A percentile compares a stretch with the other conserved stretches of the same genome.
Conservation (phyloP, 805 yeast species). For the Candida jianshihensis region DNA sequence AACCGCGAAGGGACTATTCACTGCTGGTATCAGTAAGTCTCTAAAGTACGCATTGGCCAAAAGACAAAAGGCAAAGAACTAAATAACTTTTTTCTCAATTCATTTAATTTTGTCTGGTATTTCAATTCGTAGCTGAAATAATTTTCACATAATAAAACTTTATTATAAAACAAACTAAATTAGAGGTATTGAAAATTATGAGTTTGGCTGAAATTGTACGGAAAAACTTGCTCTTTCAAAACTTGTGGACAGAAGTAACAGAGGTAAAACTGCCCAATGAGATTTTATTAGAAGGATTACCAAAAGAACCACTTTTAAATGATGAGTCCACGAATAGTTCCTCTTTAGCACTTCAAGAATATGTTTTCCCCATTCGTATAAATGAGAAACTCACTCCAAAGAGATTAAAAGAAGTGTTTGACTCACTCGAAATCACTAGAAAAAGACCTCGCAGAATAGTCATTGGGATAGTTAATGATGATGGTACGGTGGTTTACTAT, state of each 20-base stretch:
- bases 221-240: slow-evolving; percentile 15
- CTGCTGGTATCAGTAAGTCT: slow-evolving; percentile 77
- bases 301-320: slow-evolving; percentile 16
- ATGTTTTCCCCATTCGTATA: slow-evolving; percentile 32
- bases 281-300: slow-evolving; percentile 13
- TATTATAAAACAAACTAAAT: too few species aligned
- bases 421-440: slow-evolving; percentile 11
- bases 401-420: slow-evolving; percentile 35
- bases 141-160: too few species aligned
- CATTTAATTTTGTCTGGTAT: too few species aligned
- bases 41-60: slow-evolving; percentile 74
- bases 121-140: too few species aligned
- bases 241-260: slow-evolving; percentile 17
- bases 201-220: slow-evolving; percentile 10
- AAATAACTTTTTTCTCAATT: not conserved
- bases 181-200: too few species aligned
- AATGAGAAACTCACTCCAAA: slow-evolving; percentile 28
- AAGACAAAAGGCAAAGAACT: slow-evolving; percentile 18
- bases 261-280: slow-evolving; percentile 8
- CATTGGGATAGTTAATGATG: slow-evolving; percentile 51
- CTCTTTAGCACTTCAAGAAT: too few species aligned
- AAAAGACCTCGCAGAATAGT: slow-evolving; percentile 39
- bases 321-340: too few species aligned
- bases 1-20: slow-evolving; percentile 72
- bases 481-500: slow-evolving; percentile 68